Evolutionary conservation across 306 rosid genomes (phyloP).

Genomic region (Heteromeles arbutifolia): DNA sequence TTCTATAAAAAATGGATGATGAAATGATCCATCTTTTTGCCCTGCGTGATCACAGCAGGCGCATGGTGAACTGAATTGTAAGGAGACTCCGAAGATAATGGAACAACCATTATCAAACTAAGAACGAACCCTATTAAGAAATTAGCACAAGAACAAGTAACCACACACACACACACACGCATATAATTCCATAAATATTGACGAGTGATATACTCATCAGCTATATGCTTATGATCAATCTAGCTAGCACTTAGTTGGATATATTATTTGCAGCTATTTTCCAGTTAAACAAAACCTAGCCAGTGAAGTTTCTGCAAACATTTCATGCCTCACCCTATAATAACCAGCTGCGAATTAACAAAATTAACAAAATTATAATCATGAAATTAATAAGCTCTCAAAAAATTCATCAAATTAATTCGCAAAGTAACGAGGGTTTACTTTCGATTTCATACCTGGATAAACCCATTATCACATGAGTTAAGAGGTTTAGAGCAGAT

Average conservation of each 20-base stretch:
- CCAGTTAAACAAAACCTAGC: not conserved
- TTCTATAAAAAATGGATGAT: not conserved
- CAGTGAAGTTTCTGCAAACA: not conserved
- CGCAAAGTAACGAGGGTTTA: not conserved
- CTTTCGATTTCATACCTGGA: constrained; percentile 1
- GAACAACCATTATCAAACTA: not conserved
- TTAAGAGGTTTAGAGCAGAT: constrained; percentile 10
- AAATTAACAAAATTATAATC: not conserved
- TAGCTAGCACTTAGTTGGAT: no score
- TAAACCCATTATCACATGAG: not conserved
- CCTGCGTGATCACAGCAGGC: not conserved
- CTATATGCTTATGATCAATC: no score
- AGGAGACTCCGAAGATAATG: not conserved
- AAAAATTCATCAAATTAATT: not conserved
- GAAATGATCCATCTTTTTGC: not conserved
- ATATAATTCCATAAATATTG: no score
- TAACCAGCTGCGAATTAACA: not conserved
- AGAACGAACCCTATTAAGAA: not conserved
- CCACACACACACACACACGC: no score
- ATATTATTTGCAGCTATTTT: not conserved
- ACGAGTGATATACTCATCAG: no score
- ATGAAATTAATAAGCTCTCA: not conserved
- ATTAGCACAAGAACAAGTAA: not conserved
- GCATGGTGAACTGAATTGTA: not conserved
- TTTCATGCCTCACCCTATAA: not conserved